These are phyloP conservation scores for Nematocida ironsii DNA, from an alignment of 371 early-diverging fungal genomes.

Conservation along the genomic window DNA sequence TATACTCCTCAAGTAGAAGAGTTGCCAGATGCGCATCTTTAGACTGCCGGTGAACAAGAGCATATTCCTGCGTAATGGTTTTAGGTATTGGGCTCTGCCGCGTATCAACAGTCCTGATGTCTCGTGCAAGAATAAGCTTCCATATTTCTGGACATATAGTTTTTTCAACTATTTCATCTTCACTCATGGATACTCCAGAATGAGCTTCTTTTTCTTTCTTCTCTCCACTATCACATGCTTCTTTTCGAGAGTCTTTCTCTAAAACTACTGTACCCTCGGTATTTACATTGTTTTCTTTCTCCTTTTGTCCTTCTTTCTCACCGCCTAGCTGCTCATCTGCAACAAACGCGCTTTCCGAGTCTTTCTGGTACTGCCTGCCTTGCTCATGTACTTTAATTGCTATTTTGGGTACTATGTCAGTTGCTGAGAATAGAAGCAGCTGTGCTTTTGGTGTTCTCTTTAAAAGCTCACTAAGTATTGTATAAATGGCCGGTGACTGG, in stretches of 20 bases:
- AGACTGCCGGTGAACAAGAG: constrained; percentile 42
- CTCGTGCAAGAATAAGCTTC: constrained; percentile 22
- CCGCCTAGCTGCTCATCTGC: neutral
- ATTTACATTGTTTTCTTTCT: neutral
- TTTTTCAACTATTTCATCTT: constrained; percentile 20
- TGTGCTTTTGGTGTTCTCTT: neutral
- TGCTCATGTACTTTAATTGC: neutral
- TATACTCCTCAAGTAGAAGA: constrained; percentile 36
- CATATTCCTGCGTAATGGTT: constrained; percentile 42
- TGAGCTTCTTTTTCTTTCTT: neutral
- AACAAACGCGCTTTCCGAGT: neutral
- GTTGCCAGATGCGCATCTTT: constrained; percentile 43
- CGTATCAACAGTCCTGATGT: constrained; percentile 4
- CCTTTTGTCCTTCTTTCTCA: neutral
- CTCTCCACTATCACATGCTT: neutral
- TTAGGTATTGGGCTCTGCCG: constrained; percentile 17
- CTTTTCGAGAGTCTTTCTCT: neutral
- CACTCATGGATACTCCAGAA: neutral
- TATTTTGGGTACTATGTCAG: constrained; percentile 40
- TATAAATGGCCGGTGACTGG: constrained; percentile 22
- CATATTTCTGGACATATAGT: constrained; percentile 23
- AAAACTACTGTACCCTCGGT: neutral
- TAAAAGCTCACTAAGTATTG: constrained; percentile 12
- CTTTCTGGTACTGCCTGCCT: neutral
- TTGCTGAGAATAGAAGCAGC: constrained; percentile 48